These are phyloP conservation scores for Trichoderma koningiopsis DNA, from an alignment of 2,329 filamentous ascomycete species.

Conservation along the genomic window DNA sequence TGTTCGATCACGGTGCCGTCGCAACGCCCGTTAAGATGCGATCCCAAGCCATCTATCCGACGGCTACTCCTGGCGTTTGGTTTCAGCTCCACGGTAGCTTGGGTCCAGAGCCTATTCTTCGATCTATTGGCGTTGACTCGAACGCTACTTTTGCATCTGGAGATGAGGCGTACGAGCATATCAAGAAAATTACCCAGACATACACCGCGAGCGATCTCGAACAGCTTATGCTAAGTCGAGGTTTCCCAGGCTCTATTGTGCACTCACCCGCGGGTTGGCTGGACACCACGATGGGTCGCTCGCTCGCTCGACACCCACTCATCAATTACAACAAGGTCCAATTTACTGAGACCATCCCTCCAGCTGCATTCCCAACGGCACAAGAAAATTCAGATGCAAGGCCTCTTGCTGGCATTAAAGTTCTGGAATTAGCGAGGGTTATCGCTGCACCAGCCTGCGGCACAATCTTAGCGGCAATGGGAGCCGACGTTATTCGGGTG, in stretches of 20 bases:
- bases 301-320: slow-evolving; percentile 29
- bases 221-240: slow-evolving; percentile 31
- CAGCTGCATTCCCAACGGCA: slow-evolving; percentile 36
- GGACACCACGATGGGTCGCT: slow-evolving; percentile 32
- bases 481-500: slow-evolving; percentile 50
- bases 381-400: slow-evolving; percentile 31
- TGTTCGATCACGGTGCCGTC: not conserved
- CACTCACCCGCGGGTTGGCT: slow-evolving; percentile 33
- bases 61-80: not conserved
- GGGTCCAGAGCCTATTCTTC: not conserved
- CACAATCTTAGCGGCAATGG: not conserved
- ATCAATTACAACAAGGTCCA: slow-evolving; percentile 45
- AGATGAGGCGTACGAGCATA: not conserved
- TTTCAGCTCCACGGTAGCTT: not conserved
- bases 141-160: not conserved
- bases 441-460: not conserved
- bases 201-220: slow-evolving; percentile 32
- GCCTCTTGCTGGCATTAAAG: slow-evolving; percentile 43
- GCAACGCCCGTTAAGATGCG: not conserved
- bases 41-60: not conserved
- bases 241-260: slow-evolving; percentile 35
- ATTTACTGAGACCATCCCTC: slow-evolving; percentile 36
- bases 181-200: not conserved
- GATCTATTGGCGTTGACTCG: not conserved
- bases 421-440: slow-evolving; percentile 33